These are phyloP conservation scores for Fusarium protoensiforme DNA, from an alignment of 2,329 filamentous ascomycete species.

Conservation along the genomic window DNA sequence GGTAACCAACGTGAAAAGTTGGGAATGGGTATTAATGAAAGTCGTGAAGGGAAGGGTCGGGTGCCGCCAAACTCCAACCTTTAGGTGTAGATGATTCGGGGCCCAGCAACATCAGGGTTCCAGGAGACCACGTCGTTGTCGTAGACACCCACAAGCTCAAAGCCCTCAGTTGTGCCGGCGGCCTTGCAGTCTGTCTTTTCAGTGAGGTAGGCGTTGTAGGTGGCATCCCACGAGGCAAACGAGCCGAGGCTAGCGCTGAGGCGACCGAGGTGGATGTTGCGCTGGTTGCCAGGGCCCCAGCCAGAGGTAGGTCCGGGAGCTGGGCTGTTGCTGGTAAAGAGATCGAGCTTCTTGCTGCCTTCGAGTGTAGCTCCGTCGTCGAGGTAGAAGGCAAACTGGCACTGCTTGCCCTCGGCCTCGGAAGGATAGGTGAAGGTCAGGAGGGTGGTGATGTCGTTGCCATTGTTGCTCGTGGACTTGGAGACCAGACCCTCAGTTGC, in stretches of 20 bases:
- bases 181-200: slow-evolving; percentile 29
- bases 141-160: slow-evolving; percentile 35
- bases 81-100: slow-evolving; percentile 27
- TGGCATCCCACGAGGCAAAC: slow-evolving; percentile 28
- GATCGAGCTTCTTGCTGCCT: slow-evolving; percentile 43
- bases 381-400: slow-evolving; percentile 43
- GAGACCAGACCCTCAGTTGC: slow-evolving; percentile 19
- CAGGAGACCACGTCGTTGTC: slow-evolving; percentile 28
- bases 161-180: slow-evolving; percentile 23
- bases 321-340: slow-evolving; percentile 39
- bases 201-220: slow-evolving; percentile 26
- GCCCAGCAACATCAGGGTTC: slow-evolving; percentile 22
- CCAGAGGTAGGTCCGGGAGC: slow-evolving; percentile 29
- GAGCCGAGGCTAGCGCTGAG: slow-evolving; percentile 6
- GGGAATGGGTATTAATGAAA: neutral
- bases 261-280: slow-evolving; percentile 38
- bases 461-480: slow-evolving; percentile 36
- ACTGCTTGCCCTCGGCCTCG: slow-evolving; percentile 34
- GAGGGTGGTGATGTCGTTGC: slow-evolving; percentile 44
- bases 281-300: slow-evolving; percentile 43
- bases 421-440: slow-evolving; percentile 44
- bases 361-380: slow-evolving; percentile 22
- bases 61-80: neutral
- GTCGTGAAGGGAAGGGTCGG: neutral
- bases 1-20: neutral